phyloP scores from a whole-genome alignment of 768 basidiomycete genomes.

The Wakefieldia striispora region DNA sequence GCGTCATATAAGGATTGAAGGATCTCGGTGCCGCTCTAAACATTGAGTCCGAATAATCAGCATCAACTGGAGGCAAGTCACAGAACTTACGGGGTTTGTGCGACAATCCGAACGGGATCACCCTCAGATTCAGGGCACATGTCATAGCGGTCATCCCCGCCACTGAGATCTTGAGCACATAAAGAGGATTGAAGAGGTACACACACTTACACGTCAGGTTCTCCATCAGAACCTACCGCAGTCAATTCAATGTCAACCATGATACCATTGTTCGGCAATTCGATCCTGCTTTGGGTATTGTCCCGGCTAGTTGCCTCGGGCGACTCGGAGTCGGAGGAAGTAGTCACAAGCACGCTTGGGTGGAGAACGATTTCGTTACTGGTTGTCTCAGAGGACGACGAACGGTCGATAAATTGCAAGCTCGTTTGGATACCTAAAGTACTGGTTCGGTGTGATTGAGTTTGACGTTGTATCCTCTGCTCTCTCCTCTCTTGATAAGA shows the following conservation, averaged over 20 bases:
- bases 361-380: background rate
- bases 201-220: constrained; percentile 11
- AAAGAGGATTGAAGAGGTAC: background rate
- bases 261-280: background rate
- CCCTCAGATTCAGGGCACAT: background rate
- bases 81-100: constrained; percentile 21
- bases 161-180: background rate
- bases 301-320: background rate
- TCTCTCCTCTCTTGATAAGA: constrained; percentile 23
- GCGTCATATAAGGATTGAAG: constrained; percentile 27
- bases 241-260: background rate
- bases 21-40: constrained; percentile 13
- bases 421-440: constrained; percentile 24
- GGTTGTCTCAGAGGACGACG: background rate
- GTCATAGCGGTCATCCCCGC: background rate
- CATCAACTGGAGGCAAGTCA: background rate
- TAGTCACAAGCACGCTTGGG: background rate
- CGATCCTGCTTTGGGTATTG: background rate
- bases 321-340: background rate
- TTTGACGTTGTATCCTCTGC: constrained; percentile 4
- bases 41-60: background rate
- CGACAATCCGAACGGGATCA: background rate
- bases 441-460: constrained; percentile 4
- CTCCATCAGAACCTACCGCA: background rate
- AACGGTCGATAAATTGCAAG: background rate